A percentile compares a stretch with the other conserved stretches of the same genome.
These are phyloP conservation scores for Hysterangium stoloniferum DNA, from an alignment of 768 basidiomycete species.

Conservation along the genomic window DNA sequence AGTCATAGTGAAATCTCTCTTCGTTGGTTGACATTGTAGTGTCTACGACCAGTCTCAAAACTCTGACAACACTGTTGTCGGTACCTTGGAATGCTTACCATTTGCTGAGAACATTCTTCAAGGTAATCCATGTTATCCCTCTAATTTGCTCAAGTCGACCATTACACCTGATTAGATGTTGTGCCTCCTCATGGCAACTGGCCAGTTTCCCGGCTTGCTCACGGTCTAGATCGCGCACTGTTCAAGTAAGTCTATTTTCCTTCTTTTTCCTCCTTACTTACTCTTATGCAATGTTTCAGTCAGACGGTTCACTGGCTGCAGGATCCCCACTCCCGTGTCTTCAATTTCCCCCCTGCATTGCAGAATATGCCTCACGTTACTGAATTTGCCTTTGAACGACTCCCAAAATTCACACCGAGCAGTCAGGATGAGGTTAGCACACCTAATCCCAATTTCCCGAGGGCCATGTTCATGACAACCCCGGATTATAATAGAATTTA, in stretches of 20 bases:
- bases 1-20: too few species aligned
- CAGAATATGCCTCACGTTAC: slow-evolving; percentile 67
- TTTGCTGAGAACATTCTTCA: not conserved
- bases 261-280: slow-evolving; percentile 2
- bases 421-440: slow-evolving; percentile 60
- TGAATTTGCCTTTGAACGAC: slow-evolving; percentile 79
- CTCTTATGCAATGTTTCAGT: too few species aligned
- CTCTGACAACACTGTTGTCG: too few species aligned
- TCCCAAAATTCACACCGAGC: slow-evolving; percentile 68
- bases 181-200: slow-evolving; percentile 35
- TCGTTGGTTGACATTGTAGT: too few species aligned
- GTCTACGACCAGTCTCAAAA: too few species aligned
- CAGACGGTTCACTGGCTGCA: slow-evolving; percentile 85
- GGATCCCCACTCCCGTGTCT: slow-evolving; percentile 78
- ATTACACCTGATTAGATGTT: slow-evolving; percentile 30
- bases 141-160: too few species aligned
- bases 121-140: too few species aligned
- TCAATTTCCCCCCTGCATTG: slow-evolving; percentile 72
- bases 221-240: slow-evolving; percentile 60
- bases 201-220: slow-evolving; percentile 55
- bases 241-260: slow-evolving; percentile 51
- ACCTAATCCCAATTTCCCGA: not conserved
- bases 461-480: not conserved
- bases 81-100: not conserved
- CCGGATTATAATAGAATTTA: slow-evolving; percentile 44